Base-by-base conservation (phyloP, 2,329 filamentous ascomycete species). In the Fusarium sp. region DNA sequence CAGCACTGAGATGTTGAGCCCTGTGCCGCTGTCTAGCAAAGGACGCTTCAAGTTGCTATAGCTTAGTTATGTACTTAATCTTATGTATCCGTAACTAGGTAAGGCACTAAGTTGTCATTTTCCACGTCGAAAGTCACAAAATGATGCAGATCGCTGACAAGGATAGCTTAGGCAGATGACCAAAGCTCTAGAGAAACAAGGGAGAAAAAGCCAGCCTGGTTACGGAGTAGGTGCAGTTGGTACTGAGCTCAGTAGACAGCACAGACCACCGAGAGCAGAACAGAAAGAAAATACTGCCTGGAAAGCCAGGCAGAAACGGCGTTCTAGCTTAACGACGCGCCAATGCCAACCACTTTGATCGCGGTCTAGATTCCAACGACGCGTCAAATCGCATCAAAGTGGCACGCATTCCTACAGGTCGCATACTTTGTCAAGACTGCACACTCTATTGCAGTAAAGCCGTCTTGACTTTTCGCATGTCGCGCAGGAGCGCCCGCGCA, bases 401-500 rank as follows among this genome's bases (percentile, higher is more conserved):
- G 75, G 75, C 76, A 78, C 69, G 58, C 52, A 63, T 64, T 47
- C 68, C 47, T 66, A 56, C 62, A 72, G 62, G 61, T 57, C 62
- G 70, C 69, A 73, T 72, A 61, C 64, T 59, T 62, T 70, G 67
- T 66, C 67, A 74, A 76, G 72, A 68, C 72, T 77, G 79, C 63
- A 69, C 68, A 60, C 66, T 66, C 62, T 70, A 72, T 73, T 66
- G 73, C 73, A 74, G 73, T 68, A 75, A 75, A 77, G 69, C 70
- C 72, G 66, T 62, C 67, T 72, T 66, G 71, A 66, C 59, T 48
- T 55, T 62, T 77, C 78, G 71, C 76, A 83, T 83, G 81, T 80
- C 78, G 82, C 82, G 82, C 82, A 75, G 72, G 71, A 79, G 82
- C 81, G 81, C 80, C 79, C 74, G 80, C 81, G 78, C 78, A 79